Evolutionary conservation across 176 grass and related monocot species (phyloP), one percentile per base, ranked within the genome.

Genomic region (Ensete ventricosum): DNA sequence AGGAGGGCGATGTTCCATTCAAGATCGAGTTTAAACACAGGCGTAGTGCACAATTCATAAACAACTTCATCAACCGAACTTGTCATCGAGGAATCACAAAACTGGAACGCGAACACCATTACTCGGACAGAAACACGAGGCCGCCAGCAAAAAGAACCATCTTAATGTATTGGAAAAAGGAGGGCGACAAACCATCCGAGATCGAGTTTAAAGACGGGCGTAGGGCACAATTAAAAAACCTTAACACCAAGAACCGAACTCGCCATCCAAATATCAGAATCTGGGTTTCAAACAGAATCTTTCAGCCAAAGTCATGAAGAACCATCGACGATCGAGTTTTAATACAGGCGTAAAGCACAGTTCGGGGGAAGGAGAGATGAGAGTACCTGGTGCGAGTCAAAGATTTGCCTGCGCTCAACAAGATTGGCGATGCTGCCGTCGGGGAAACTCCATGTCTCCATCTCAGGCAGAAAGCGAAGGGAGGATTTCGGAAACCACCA

Each of bases 361-460:
- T 7, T 14, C 14, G 9, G 11, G 62, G 62, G 2, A 19, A 9
- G 62, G 62, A 21, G 21, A 67, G 27, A 68, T 68, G 25, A 13
- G 2, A 79, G 62, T 87, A 92, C 87, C 9, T 67, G 54, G 29
- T 68, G 71, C 65, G 82, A 86, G 12, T 78, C 74, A 43, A 43
- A 43, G 22, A 91, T 62, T 65, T 78, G 66, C 27, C 88, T 84
- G 63, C 86, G 77, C 53, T 94, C 84, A 50, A 94, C 76, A 17
- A 89, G 82, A 82, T 89, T 76, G 78, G 86, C 71, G 64, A 89
- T 48, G 84, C 71, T 79, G 54, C 86, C 95, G 70, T 99, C 86
- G 22, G 78, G 27, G 82, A 86, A 94, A 25, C 77, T 76, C 90
- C 90, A 99, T 52, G 72, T 70, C 69, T 86, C 79, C 82, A 87